Base-by-base conservation (phyloP, 768 basidiomycete species). In the Pleurotus ostreatus region DNA sequence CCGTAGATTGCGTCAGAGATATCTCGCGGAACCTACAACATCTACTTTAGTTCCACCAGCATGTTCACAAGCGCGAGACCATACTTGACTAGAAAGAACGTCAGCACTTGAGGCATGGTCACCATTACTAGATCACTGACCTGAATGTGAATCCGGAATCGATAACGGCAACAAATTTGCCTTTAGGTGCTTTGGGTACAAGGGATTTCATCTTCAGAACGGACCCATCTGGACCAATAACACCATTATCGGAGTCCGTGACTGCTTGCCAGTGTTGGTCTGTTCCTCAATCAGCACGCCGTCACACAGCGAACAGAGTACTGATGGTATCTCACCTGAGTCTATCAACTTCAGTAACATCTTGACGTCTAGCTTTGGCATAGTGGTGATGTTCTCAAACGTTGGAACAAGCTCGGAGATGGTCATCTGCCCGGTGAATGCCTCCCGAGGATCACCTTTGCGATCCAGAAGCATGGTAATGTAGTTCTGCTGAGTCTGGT, bases 201-300 rank as follows among this genome's bases (percentile, higher is more conserved):
- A 88, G 85, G 4, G 88, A 88, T 12, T 80, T 70, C 55, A 83
- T 69, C 20, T 72, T 59, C 57, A 92, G 85, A 9, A 80, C 68
- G 20, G 79, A 71, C 20, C 89, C 88, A 63, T 91, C 89, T 0
- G 90, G 90, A 5, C 90, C 90, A 60, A 88, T 84, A 46, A 92
- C 81, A 22, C 86, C 88, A 45, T 73, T 70, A 54, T 80, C 64
- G 60, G 79, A 77, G 70, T 92, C 88, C 0, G 86, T 84, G 55
- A 85, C 68, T 11, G 83, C 75, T 62, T 90, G 88, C 89, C 89
- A 92, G 68, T 92, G 90, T 70, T 92, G 90, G 63, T 90, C 86
- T 65, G 62, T 54, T 48, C 5, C 54, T 34, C 56, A 52, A 6
- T 44, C 49, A 44, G 46, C 20, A 52, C 18, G 4, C 34, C 18